Base-by-base conservation (phyloP, 441 rosid genomes). In the Capsella rubella region DNA sequence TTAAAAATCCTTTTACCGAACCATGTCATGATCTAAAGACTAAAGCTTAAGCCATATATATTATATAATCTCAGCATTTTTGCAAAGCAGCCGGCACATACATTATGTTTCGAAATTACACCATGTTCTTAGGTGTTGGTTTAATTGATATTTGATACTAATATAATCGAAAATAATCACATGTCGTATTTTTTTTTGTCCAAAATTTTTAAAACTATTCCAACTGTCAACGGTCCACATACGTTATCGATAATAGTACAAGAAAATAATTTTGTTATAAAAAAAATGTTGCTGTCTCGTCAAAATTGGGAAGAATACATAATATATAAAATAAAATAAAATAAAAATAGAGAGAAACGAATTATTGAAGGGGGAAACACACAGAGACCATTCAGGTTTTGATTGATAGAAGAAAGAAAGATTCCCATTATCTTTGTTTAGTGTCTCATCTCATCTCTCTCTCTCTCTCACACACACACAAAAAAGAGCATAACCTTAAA, bases 181-280 rank as follows among this genome's bases (percentile, higher is more conserved):
- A 73, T 52, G 54, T 21, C 47, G 15, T 25, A 1, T 0, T 21
- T 21, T 21, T 21, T 21, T 21, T 21, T 21, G 25, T 21, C 18
- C 28, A 34, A 34, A 53, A 28, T 8, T 29, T 29, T 29, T 15
- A 15, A 59, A 42, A 50, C 3, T 6, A 9, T 7, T 8, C 21
- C 11, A 75, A 69, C 53, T 75, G 74, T 76, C 61, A 55, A 76
- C 67, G 75, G 75, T 76, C 71, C 75, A 76, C 54, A 64, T 64
- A 53, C 60, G 60, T 69, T 62, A 34, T 69, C 45, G 35, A 12
- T 27, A 52, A 11, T 21, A 50, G n/a, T 51, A 51, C 55, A 55
- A 55, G 45, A 53, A 25, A 39, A 28, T 2, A 9, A 40, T 13
- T 28, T 5, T 16, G 42, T 3, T 3, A 4, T 16, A 3, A 1